Evolutionary conservation across 1,139 yeast genomes (phyloP), one percentile per base, ranked within the genome.

Genomic region (Saccharomyces pastorianus): DNA sequence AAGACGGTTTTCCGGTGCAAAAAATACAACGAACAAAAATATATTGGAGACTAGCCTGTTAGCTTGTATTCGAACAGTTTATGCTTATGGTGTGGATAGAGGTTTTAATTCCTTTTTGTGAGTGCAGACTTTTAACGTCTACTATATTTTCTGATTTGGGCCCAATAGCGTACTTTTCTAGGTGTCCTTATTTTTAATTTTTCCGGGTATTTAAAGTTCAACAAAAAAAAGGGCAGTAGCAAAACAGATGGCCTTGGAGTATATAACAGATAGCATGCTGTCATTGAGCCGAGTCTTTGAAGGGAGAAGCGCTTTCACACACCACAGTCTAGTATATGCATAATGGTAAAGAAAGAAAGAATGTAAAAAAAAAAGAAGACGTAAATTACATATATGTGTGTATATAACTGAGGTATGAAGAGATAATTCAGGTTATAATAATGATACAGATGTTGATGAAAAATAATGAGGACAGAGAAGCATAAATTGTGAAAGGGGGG

Each of bases 371-470:
- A 17, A 17, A 17, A 17, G 20, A 17, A 17, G 20, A 34, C 6
- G 42, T 34, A 7, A 34, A 34, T 23, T 42, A 48, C 29, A 11
- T 41, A 26, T 51, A 51, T 25, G 31, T 46, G 26, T 49, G 29
- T 28, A 34, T 14, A 34, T 34, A 34, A 14, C 42, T 34, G 23
- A 5, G 34, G 5, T 20, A 23, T 13, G 29, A 26, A 25, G 26
- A 20, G 42, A n/a, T 44, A 50, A 27, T 34, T 34, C 42, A 14
- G 3, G 42, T 34, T 34, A 34, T 34, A 14, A 34, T 34, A 34
- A 34, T 34, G 42, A 34, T 34, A 34, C 42, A 34, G 23, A 34
- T 34, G 42, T 34, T 14, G 9, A 34, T 34, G 6, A 34, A 9
- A 34, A n/a, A 34, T 34, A 34, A 34, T 34, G 8, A 34, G 42